Base-by-base conservation (phyloP, 371 early-diverging fungal species). In the Syncephalastrum contaminatum region DNA sequence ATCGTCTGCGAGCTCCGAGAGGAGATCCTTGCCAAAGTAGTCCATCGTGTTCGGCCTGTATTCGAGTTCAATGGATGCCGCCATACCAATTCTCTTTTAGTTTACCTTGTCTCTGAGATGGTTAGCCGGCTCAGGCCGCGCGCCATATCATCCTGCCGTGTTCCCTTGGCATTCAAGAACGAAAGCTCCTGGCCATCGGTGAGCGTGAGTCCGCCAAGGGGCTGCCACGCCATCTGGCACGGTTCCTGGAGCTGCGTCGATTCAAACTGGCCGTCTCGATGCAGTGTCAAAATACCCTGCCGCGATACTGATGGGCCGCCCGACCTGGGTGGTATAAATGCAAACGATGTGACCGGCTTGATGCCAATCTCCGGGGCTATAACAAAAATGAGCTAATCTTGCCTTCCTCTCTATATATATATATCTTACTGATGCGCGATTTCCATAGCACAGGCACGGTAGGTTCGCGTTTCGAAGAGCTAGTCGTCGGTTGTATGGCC, bases 371-470 rank as follows among this genome's bases (percentile, higher is more conserved):
- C 70, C 13, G 72, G 57, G n/a, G 82, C 82, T 81, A 49, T 16
- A 53, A 12, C 20, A 6, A 0, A 10, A 2, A 30, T 30, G 12
- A 30, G 36, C 10, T 2, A 30, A 2, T 30, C 36, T 10, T 6
- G 12, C 36, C 10, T 12, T 2, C 10, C 12, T 30, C 2, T 10
- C 2, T 30, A 5, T 30, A 5, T 25, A 2, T 24, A 10, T 30
- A 30, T 10, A 66, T 67, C 82, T 51, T 74, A 82, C 84, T 80
- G 67, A 80, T 73, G 27, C 85, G 67, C 46, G 75, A 80, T 58
- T 82, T 83, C 88, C 87, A 86, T 41, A 88, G 61, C 3, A 87
- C 78, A 0, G 86, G 87, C 2, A 79, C 65, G 22, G 77, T 78
- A 20, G 78, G 46, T 22, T 81, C 79, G 0, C 49, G 41, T 46